Base-by-base conservation (phyloP, 257 asterid species). In the Solanum peruvianum region DNA sequence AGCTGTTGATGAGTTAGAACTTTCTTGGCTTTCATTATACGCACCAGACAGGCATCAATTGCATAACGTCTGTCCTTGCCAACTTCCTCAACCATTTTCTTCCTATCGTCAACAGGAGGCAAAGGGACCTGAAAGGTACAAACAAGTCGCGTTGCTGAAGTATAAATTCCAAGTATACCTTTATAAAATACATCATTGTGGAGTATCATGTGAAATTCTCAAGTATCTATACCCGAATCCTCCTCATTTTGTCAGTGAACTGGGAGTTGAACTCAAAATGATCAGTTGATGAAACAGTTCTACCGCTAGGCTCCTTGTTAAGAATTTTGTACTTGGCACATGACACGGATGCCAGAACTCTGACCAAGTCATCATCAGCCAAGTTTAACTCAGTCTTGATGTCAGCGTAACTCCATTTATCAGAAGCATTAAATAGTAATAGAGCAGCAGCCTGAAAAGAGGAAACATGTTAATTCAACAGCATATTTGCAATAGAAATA, bases 241-340 rank as follows among this genome's bases (percentile, higher is more conserved):
- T 90, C 86, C 94, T 90, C 95, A 92, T 92, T 71, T 83, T 89
- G 89, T 93, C 94, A 0, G 91, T 93, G 70, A 93, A 93, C 88
- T 91, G 82, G 45, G 93, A 87, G 82, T 94, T 94, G 87, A 92
- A 91, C 89, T 89, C 91, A 29, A 93, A 94, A 44, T 31, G 41
- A 87, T 94, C 94, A 41, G 60, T 86, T 5, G 47, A 27, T 56
- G 95, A 89, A 27, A 93, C 89, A 2, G 91, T 87, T 88, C 66
- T 88, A 5, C 88, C 42, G 85, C 73, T 75, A 4, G 94, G 92
- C 62, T 92, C 92, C 90, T 92, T 93, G 33, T 27, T 90, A 37
- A 92, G 91, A 83, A 92, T 91, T 84, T 93, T 92, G 89, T 93
- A 92, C 88, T 89, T 94, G 82, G 95, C 92, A 18, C 97, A 92